Conservation (phyloP, 495 filamentous ascomycete species). For the Aspergillus sparsus region DNA sequence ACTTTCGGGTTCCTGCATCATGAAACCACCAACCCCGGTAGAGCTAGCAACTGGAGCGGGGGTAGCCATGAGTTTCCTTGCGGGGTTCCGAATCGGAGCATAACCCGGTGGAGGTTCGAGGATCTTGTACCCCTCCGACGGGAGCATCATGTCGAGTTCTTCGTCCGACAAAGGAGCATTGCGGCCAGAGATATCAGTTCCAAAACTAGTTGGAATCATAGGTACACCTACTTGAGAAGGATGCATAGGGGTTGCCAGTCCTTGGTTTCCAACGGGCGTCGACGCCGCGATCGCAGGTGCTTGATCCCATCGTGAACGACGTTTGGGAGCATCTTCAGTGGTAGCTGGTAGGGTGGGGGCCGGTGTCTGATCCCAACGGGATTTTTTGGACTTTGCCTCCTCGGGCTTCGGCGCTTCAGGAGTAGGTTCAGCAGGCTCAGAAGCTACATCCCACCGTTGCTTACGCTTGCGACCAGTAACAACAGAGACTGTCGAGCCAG, state of each 20-base stretch:
- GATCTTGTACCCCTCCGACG: slow-evolving; percentile 88
- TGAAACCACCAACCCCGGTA: slow-evolving; percentile 77
- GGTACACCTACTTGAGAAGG: slow-evolving; percentile 66
- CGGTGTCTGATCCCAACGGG: slow-evolving; percentile 89
- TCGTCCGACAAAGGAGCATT: slow-evolving; percentile 86
- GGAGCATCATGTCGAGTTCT: slow-evolving; percentile 89
- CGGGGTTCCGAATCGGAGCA: slow-evolving; percentile 74
- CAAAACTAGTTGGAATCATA: slow-evolving; percentile 64
- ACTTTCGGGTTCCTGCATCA: slow-evolving; percentile 95
- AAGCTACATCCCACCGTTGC: slow-evolving; percentile 86
- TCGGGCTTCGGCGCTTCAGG: slow-evolving; percentile 47
- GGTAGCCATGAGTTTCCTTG: slow-evolving; percentile 76
- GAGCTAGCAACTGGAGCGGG: slow-evolving; percentile 65
- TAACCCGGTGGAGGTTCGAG: slow-evolving; percentile 92
- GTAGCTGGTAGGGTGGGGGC: slow-evolving; percentile 56
- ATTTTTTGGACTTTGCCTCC: slow-evolving; percentile 69
- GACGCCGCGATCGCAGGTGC: slow-evolving; percentile 63
- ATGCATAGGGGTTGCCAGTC: slow-evolving; percentile 84
- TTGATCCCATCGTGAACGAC: slow-evolving; percentile 86
- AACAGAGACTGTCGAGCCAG: slow-evolving; percentile 65
- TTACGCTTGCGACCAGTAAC: slow-evolving; percentile 75
- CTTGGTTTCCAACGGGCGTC: slow-evolving; percentile 79
- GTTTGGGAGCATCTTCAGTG: slow-evolving; percentile 59
- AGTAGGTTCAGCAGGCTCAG: slow-evolving; percentile 47
- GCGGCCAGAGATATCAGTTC: slow-evolving; percentile 76